phyloP scores from a whole-genome alignment of 345 rosid species.

The Pugionium dolabratum region DNA sequence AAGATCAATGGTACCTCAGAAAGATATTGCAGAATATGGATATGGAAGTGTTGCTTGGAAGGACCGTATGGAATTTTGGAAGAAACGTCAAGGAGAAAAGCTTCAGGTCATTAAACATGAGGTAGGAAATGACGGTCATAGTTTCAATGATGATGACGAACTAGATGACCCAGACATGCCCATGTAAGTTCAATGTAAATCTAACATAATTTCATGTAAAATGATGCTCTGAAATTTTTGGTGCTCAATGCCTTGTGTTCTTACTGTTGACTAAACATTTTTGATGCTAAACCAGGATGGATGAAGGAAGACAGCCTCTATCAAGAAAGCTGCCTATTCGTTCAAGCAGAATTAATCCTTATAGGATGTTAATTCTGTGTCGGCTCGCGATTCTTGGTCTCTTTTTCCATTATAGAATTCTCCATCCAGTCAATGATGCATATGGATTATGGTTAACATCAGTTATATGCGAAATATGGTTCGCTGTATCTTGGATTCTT shows the following conservation, averaged over 20 bases:
- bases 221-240: not conserved
- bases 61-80: conserved; percentile 92
- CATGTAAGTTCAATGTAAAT: conserved; percentile 47
- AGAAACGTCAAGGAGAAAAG: conserved; percentile 73
- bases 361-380: conserved; percentile 70
- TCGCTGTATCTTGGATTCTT: conserved; percentile 89
- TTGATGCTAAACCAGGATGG: conserved; percentile 69
- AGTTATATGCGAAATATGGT: conserved; percentile 96
- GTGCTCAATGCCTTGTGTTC: not conserved
- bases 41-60: conserved; percentile 99
- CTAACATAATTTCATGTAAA: too few relatives aligned
- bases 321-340: conserved; percentile 87
- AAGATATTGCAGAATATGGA: conserved; percentile 82
- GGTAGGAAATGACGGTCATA: conserved; percentile 48
- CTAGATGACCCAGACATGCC: conserved; percentile 86
- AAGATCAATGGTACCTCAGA: conserved; percentile 91
- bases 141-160: conserved; percentile 52
- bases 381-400: conserved; percentile 83
- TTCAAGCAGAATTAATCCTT: conserved; percentile 94
- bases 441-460: conserved; percentile 94
- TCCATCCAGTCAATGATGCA: conserved; percentile 84
- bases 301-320: conserved; percentile 97
- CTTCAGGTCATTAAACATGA: conserved; percentile 82
- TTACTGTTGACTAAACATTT: conserved; percentile 12
- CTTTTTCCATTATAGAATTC: conserved; percentile 87